Base-by-base conservation (phyloP, 2,329 filamentous ascomycete genomes). In the Lecanicillium sp. region DNA sequence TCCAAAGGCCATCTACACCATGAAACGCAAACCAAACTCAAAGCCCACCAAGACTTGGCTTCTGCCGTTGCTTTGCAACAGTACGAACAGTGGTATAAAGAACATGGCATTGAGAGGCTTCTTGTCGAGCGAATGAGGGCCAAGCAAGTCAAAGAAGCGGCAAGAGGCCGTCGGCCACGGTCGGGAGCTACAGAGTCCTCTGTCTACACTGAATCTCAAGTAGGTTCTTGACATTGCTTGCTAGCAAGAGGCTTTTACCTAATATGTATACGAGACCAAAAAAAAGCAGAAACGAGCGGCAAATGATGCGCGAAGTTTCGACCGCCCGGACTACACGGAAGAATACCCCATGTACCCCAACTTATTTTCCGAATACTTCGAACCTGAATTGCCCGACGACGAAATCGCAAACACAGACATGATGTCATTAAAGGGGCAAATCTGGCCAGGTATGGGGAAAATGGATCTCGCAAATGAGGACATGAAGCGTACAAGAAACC, bases 1-100 rank as follows among this genome's bases (percentile, higher is more conserved):
- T 96, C 89, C 47, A 96, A 96, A 58, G 84, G 84, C n/a, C 90
- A 97, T 58, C 68, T 96, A 25, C 81, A 87, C 43, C 77, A 87
- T 56, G 80, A 86, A 52, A 94, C 89, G 65, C 87, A 87, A 53
- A 72, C 87, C 37, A 81, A 87, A 51, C 77, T 95, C 48, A 77
- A 76, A 41, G 77, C 81, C 40, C 73, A 78, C 39, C 71, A 75
- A 33, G 84, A 94, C 44, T 60, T 70, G n/a, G 64, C 65, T n/a
- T 79, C 83, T n/a, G 69, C 72, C 17, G 58, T 72, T 10, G 59
- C 74, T 22, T 68, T 94, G 32, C 71, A 78, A 27, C 64, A 71
- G 32, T 96, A 87, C 54, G 79, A 94, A 40, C 63, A 67, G 27
- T 96, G 90, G 90, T 94, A 89, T 54, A 68, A 72, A 13, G 65